Conservation (phyloP, 169 alveolate species). For the Plasmodium sp. region DNA sequence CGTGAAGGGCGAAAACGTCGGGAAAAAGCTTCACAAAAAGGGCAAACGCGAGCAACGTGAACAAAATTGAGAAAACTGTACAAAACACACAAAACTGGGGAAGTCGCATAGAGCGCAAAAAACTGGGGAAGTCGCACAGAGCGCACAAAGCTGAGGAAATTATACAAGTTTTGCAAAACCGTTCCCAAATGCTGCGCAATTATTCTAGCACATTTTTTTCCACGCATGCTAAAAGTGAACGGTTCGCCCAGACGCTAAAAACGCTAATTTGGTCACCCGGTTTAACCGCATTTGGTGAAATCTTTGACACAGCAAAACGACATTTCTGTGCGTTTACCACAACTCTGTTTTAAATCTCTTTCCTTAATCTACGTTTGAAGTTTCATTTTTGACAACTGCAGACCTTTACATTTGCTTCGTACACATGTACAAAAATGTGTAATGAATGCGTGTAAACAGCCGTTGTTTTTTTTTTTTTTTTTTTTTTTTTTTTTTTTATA, state of each 20-base stretch:
- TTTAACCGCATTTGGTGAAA: not conserved
- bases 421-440: not conserved
- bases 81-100: not conserved
- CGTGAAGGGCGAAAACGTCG: not conserved
- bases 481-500: not conserved
- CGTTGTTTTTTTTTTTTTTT: not conserved
- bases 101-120: not conserved
- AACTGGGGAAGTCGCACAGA: not conserved
- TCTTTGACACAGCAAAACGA: not conserved
- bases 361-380: slow-evolving; percentile 1
- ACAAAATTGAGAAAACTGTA: not conserved
- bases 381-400: not conserved
- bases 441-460: not conserved
- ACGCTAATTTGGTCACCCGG: not conserved
- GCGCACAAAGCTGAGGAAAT: not conserved
- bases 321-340: not conserved
- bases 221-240: not conserved
- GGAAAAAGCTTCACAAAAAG: not conserved
- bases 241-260: not conserved
- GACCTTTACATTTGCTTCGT: not conserved
- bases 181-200: not conserved
- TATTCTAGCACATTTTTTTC: slow-evolving; percentile 6
- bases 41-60: not conserved
- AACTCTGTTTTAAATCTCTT: not conserved
- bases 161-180: not conserved